Evolutionary conservation across 2,329 filamentous ascomycete genomes (phyloP).

Genomic region (Parastagonospora avenae): DNA sequence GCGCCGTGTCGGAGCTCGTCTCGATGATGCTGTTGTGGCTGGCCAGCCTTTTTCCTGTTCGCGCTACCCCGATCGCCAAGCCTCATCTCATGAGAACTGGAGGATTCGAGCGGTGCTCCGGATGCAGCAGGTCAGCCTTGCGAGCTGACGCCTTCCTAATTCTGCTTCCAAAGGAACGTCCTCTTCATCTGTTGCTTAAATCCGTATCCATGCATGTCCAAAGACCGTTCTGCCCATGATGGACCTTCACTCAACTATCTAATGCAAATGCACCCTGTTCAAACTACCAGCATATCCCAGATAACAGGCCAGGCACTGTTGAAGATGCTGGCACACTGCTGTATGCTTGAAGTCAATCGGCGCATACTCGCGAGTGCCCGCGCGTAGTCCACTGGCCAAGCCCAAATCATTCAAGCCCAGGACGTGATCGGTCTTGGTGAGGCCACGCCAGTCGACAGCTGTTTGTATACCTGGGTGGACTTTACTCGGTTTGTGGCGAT

Average conservation of each 20-base stretch:
- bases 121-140: slow-evolving; percentile 6
- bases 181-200: slow-evolving; percentile 5
- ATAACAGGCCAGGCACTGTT: too few species aligned
- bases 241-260: slow-evolving; percentile 30
- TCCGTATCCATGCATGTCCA: slow-evolving; percentile 4
- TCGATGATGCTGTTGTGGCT: slow-evolving; percentile 34
- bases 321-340: too few species aligned
- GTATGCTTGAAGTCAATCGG: too few species aligned
- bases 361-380: too few species aligned
- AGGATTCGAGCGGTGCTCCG: background rate
- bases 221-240: background rate
- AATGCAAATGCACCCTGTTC: slow-evolving; percentile 18
- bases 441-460: background rate
- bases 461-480: background rate
- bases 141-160: slow-evolving; percentile 3
- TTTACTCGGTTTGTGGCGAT: background rate
- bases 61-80: slow-evolving; percentile 23
- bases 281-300: too few species aligned
- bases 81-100: background rate
- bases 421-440: too few species aligned
- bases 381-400: too few species aligned
- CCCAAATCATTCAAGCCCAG: too few species aligned
- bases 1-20: slow-evolving; percentile 26
- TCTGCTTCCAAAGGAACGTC: slow-evolving; percentile 6
- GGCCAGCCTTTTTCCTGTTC: slow-evolving; percentile 31